Evolutionary conservation across 148 eudicot species (phyloP).

Genomic region (Chenopodium berlandieri): DNA sequence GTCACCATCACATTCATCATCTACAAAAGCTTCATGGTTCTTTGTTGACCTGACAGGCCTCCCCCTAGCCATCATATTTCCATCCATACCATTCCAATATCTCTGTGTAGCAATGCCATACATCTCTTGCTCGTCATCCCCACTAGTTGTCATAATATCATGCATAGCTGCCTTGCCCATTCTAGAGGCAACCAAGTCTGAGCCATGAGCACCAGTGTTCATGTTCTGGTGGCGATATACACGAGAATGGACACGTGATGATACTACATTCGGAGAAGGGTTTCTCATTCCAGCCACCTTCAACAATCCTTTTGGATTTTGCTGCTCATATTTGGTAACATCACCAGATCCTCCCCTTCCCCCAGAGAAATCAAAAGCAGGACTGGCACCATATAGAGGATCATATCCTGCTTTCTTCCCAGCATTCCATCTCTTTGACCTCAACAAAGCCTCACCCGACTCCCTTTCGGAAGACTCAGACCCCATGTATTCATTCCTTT

Average conservation of each 20-base stretch:
- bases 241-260: conserved; percentile 30
- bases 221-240: conserved; percentile 34
- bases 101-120: conserved; percentile 49
- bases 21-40: conserved; percentile 45
- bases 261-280: conserved; percentile 37
- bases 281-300: conserved; percentile 45
- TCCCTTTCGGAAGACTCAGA: conserved; percentile 72
- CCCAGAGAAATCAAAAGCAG: conserved; percentile 41
- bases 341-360: conserved; percentile 37
- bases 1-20: conserved; percentile 36
- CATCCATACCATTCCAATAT: conserved; percentile 40
- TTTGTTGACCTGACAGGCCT: conserved; percentile 47
- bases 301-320: conserved; percentile 51
- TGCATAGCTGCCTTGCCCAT: conserved; percentile 39
- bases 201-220: conserved; percentile 37
- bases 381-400: conserved; percentile 31
- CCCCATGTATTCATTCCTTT: conserved; percentile 59
- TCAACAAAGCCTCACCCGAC: conserved; percentile 52
- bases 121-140: conserved; percentile 47
- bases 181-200: conserved; percentile 33
- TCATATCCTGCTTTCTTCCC: conserved; percentile 40
- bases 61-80: conserved; percentile 36
- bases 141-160: conserved; percentile 36
- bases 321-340: conserved; percentile 39
- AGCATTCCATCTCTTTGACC: conserved; percentile 45